Evolutionary conservation across 179 eudicot species (phyloP), one percentile per base, ranked within the genome.

Genomic region (Beta macrorhiza): DNA sequence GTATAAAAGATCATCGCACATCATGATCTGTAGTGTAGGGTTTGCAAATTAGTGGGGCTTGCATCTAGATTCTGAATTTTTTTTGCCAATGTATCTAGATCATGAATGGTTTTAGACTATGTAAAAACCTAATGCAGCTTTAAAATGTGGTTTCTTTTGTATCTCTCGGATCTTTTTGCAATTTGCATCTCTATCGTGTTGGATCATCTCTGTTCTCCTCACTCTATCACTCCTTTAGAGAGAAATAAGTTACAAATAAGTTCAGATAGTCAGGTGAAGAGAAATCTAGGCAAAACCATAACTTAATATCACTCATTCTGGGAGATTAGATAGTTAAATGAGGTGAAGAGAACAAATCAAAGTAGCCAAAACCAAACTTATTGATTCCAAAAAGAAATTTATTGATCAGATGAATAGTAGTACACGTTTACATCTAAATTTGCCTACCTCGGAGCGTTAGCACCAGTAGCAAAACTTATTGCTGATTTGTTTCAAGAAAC

Each of bases 1-100:
- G 6, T 72, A 37, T 73, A 20, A 10, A 19, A 82, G 84, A 82
- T 83, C 85, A 83, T 83, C 82, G 70, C 32, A 56, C 25, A 56
- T 74, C 71, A 83, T 79, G 82, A 83, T 79, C 76, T 17, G 44
- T 79, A 20, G 42, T 3, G 42, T 37, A 32, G 53, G 81, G 75
- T 19, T 78, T 65, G 74, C 69, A 20, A 20, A 7, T 25, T 76
- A 15, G 61, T 51, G 8, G 29, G 17, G 74, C 65, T 7, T 5
- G 15, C 64, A 32, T 62, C 67, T 75, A 75, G 83, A 52, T 67
- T 15, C 19, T 65, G 76, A 77, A 62, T 9, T 65, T 17, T 63
- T 56, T 45, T 79, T 12, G n/a, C 19, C 42, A 15, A 9, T 15
- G 72, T 64, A 29, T 56, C 76, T 71, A 59, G 81, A 44, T 70